Evolutionary conservation across 768 basidiomycete species (phyloP).

Genomic region (Trametes elegans): DNA sequence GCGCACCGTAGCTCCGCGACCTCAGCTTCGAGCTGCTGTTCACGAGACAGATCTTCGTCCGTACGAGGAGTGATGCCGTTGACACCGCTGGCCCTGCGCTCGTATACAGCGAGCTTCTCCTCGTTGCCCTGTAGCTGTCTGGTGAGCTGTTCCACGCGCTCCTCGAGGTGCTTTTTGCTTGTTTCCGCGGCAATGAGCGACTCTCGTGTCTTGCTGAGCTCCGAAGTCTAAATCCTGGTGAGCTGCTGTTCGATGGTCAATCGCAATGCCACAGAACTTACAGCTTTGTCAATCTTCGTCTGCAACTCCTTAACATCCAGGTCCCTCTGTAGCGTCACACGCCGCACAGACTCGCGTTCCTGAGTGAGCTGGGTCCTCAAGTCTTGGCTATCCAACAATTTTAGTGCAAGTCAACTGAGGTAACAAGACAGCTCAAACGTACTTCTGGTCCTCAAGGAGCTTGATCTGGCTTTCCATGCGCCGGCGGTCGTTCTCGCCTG

Average conservation of each 20-base stretch:
- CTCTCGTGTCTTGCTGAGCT: slow-evolving; percentile 68
- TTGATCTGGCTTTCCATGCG: slow-evolving; percentile 80
- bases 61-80: slow-evolving; percentile 31
- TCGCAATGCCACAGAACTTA: slow-evolving; percentile 34
- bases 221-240: slow-evolving; percentile 53
- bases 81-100: slow-evolving; percentile 50
- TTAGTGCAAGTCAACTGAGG: not conserved
- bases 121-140: slow-evolving; percentile 70
- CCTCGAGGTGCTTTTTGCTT: slow-evolving; percentile 75
- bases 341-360: slow-evolving; percentile 74
- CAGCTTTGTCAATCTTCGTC: slow-evolving; percentile 64
- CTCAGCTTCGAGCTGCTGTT: slow-evolving; percentile 80
- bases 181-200: slow-evolving; percentile 70
- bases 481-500: slow-evolving; percentile 77
- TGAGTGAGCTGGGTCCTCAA: slow-evolving; percentile 63
- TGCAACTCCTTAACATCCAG: slow-evolving; percentile 78
- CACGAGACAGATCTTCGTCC: slow-evolving; percentile 53
- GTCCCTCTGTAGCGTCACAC: slow-evolving; percentile 75
- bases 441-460: slow-evolving; percentile 79
- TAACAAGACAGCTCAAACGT: slow-evolving; percentile 27
- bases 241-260: not conserved
- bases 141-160: slow-evolving; percentile 61
- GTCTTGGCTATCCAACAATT: slow-evolving; percentile 56
- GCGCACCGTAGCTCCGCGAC: slow-evolving; percentile 81
- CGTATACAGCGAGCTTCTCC: slow-evolving; percentile 87